Base-by-base conservation (phyloP, 345 rosid species). In the Lenwebbia sp. region DNA sequence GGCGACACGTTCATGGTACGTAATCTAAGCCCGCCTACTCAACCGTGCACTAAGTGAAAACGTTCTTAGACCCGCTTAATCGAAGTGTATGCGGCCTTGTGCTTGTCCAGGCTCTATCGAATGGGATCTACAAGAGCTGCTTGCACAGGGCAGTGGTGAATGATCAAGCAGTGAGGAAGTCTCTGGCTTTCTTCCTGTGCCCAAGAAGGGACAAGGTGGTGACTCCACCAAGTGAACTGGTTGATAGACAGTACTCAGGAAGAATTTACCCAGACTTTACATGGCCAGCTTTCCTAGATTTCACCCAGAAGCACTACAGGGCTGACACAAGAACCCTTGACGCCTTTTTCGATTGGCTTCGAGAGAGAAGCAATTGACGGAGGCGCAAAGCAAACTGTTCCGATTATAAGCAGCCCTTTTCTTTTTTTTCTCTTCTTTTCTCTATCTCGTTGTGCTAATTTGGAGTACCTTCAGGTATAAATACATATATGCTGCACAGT, bases 1-100 rank as follows among this genome's bases (percentile, higher is more conserved):
- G 97, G 97, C 41, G 97, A 94, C 87, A 94, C 97, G 12, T 93
- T 93, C 93, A 91, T 89, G 96, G 97, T 94, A 92, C 14, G 19
- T 33, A 51, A 85, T 12, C 60, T 25, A 10, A 54, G 41, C 54
- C 44, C 13, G 19, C 44, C 1, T 0, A 70, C 25, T 17, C 0
- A 30, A 17, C 17, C 78, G 25, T 70, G 25, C 21, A 8, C 78
- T 9, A 37, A 65, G 41, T 0, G 76, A 65, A 65, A 62, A 62
- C 41, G 5, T 2, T 65, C 23, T 33, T 33, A 49, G 44, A 33
- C 9, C 19, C 23, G 49, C 41, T 28, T 44, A 23, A 30, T 25
- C 6, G 9, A 41, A 84, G 51, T 21, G 52, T 44, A 51, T 49
- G 23, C 25, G 65, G 58, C 28, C 58, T 83, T 19, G 60, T 30